These are phyloP conservation scores for Halenospora varia DNA, from an alignment of 495 filamentous ascomycete species.

Conservation along the genomic window DNA sequence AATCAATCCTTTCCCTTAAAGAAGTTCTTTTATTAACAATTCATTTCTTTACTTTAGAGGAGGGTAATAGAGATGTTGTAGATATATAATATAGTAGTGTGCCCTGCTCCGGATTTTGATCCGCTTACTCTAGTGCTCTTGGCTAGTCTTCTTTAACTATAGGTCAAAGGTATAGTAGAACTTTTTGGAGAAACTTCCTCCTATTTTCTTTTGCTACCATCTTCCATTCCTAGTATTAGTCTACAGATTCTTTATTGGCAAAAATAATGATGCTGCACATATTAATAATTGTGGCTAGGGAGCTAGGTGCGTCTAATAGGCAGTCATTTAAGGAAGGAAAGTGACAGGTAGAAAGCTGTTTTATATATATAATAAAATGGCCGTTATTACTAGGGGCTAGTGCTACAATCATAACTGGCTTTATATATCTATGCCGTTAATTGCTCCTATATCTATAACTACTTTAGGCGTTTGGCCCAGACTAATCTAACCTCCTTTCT, in stretches of 20 bases:
- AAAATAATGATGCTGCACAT: constrained; percentile 14
- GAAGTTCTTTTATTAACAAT: neutral
- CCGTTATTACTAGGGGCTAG: too few species aligned
- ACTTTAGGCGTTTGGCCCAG: too few species aligned
- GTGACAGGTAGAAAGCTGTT: too few species aligned
- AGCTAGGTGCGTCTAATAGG: too few species aligned
- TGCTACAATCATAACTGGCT: too few species aligned
- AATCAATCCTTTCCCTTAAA: neutral
- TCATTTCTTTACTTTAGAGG: neutral
- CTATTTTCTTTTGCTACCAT: constrained; percentile 8
- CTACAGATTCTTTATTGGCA: constrained; percentile 8
- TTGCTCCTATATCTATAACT: too few species aligned
- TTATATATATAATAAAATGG: too few species aligned
- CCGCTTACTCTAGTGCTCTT: neutral
- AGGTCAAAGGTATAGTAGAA: constrained; percentile 10
- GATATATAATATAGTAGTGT: constrained; percentile 7
- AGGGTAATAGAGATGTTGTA: constrained; percentile 3
- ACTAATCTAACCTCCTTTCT: too few species aligned
- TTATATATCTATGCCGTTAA: too few species aligned
- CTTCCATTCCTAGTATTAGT: constrained; percentile 14
- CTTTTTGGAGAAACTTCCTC: constrained; percentile 9
- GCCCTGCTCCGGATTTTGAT: constrained; percentile 1
- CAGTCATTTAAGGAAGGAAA: too few species aligned
- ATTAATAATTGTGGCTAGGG: constrained; percentile 4
- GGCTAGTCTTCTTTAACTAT: constrained; percentile 6